A percentile compares a stretch with the other conserved stretches of the same genome.
Evolutionary conservation across 108 stramenopile genomes (phyloP).

Genomic region (Phaeodactylum tricornutum): DNA sequence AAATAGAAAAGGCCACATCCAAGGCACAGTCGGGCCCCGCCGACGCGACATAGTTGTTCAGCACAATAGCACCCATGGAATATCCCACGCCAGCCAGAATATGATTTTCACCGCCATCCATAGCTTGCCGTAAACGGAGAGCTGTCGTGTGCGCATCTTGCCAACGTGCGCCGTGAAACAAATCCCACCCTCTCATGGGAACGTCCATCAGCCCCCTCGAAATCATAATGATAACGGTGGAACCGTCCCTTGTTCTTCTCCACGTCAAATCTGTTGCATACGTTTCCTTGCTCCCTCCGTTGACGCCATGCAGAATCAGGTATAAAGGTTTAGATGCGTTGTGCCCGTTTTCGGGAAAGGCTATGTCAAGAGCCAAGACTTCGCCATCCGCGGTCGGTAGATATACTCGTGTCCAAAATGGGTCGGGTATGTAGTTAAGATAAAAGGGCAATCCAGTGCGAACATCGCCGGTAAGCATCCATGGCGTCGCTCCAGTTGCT

Average conservation of each 20-base stretch:
- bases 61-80: conserved; percentile 78
- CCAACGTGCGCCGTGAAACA: conserved; percentile 85
- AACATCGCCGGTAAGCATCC: conserved; percentile 74
- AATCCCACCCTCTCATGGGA: conserved; percentile 53
- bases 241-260: conserved; percentile 43
- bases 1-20: conserved; percentile 64
- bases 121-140: conserved; percentile 29
- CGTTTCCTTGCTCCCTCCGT: conserved; percentile 75
- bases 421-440: conserved; percentile 22
- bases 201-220: conserved; percentile 84
- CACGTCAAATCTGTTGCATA: conserved; percentile 73
- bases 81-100: conserved; percentile 70
- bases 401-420: conserved; percentile 46
- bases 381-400: conserved; percentile 43
- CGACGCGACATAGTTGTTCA: conserved; percentile 76
- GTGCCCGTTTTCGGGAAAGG: conserved; percentile 49
- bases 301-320: conserved; percentile 85
- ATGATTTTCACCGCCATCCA: conserved; percentile 29
- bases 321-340: conserved; percentile 57
- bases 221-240: conserved; percentile 64
- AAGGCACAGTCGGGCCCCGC: conserved; percentile 53
- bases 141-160: conserved; percentile 74
- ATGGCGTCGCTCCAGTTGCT: conserved; percentile 51
- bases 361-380: conserved; percentile 67
- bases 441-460: conserved; percentile 80